Percentiles rank a stretch among this genome's conserved stretches.
These are phyloP conservation scores for Russula virescens DNA, from an alignment of 768 basidiomycete genomes.

Conservation along the genomic window DNA sequence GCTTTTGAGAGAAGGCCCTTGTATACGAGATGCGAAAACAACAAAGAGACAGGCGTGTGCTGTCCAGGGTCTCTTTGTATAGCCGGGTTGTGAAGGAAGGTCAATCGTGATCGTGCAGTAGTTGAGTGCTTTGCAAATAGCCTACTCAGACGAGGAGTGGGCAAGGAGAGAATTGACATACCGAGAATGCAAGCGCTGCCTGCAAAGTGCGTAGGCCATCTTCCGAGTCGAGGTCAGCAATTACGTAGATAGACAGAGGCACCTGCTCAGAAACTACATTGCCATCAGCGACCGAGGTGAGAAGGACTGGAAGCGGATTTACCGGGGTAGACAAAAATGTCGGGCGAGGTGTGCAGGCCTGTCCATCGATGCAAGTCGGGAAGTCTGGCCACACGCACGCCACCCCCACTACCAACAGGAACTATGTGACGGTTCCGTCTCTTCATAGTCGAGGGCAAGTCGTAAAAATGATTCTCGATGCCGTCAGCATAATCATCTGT, in stretches of 20 bases:
- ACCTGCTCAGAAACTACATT: constrained; percentile 25
- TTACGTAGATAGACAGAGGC: constrained; percentile 52
- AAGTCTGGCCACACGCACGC: constrained; percentile 50
- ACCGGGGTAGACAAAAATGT: constrained; percentile 64
- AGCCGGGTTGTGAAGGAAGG: constrained; percentile 71
- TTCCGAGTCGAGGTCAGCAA: constrained; percentile 71
- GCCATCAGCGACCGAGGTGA: constrained; percentile 27
- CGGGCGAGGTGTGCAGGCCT: constrained; percentile 37
- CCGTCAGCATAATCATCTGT: constrained; percentile 46
- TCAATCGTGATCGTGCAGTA: constrained; percentile 50
- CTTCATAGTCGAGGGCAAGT: constrained; percentile 64
- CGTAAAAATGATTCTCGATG: constrained; percentile 81
- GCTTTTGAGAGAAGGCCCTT: constrained; percentile 36
- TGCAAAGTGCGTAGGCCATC: constrained; percentile 54
- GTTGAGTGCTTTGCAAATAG: constrained; percentile 32
- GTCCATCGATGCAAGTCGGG: constrained; percentile 47
- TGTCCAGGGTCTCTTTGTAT: constrained; percentile 22
- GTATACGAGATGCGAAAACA: constrained; percentile 48
- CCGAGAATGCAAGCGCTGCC: constrained; percentile 61
- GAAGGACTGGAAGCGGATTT: constrained; percentile 25
- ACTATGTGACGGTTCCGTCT: constrained; percentile 76
- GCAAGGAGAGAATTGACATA: constrained; percentile 32
- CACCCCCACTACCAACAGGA: constrained; percentile 40
- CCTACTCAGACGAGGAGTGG: constrained; percentile 9
- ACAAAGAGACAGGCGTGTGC: constrained; percentile 36